Base-by-base conservation (phyloP, 2,329 filamentous ascomycete species). In the Xylariaceae sp. region DNA sequence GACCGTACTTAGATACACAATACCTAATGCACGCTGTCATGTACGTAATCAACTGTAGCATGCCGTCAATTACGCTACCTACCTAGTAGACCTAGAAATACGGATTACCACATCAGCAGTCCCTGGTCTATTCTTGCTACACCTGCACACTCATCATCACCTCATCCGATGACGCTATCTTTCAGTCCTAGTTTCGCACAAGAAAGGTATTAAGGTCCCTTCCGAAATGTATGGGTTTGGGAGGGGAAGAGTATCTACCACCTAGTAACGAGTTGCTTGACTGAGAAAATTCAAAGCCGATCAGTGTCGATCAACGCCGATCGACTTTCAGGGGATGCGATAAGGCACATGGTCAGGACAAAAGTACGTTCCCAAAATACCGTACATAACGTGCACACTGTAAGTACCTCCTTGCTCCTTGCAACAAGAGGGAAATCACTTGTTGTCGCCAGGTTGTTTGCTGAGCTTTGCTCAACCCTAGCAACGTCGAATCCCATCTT, bases 271-370 rank as follows among this genome's bases (percentile, higher is more conserved):
- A 29, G 41, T 44, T 49, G 30, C 47, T 51, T 34, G 43, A 46
- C 56, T 56, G 37, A 58, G 56, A 52, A 55, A 44, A 37, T 50
- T 42, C 9, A 50, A 50, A 29, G 56, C 47, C 53, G 56, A 58
- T 58, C 56, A 37, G 8, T 11, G 35, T 37, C 35, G 35, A 37
- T 37, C 35, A 37, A 11, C 8, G 35, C 12, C 8, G 35, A 37
- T 37, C 35, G 35, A 11, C 35, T 37, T 37, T 11, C 8, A 37
- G 12, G 8, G 35, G 8, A 37, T 7, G 12, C 35, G 35, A 37
- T 37, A 37, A 37, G 35, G 35, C 12, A 37, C 35, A 37, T 37
- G 35, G 8, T 11, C 12, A 37, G 35, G 8, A 37, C 35, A 11
- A 37, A 37, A 37, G 35, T 32, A 35, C 43, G 44, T 32, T 4